A percentile compares a stretch with the other conserved stretches of the same genome.
phyloP scores from a whole-genome alignment of 2,329 filamentous ascomycete species.

The Exophiala xenobiotica region DNA sequence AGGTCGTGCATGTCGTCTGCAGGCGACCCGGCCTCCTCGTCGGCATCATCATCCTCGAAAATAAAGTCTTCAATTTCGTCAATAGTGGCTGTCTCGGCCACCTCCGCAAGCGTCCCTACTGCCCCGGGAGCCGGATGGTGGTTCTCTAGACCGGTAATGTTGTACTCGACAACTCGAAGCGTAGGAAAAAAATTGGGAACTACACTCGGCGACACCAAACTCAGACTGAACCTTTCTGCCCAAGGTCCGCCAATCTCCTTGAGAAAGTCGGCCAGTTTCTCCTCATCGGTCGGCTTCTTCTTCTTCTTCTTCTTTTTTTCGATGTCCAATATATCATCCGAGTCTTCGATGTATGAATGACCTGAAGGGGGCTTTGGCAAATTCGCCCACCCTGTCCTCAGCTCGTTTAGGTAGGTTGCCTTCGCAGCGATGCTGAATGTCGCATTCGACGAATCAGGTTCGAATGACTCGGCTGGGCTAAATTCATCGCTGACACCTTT shows the following conservation, averaged over 20 bases:
- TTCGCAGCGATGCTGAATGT: conserved; percentile 65
- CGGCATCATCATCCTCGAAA: conserved; percentile 38
- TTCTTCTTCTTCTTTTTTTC: conserved; percentile 40
- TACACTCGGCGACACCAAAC: conserved; percentile 79
- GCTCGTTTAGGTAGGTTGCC: conserved; percentile 74
- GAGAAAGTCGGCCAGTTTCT: conserved; percentile 55
- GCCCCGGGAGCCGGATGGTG: conserved; percentile 23
- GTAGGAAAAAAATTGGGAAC: conserved; percentile 92
- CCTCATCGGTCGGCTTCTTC: conserved; percentile 50
- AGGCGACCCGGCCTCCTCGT: too few species aligned
- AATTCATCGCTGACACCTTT: conserved; percentile 48
- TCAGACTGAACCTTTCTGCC: conserved; percentile 80
- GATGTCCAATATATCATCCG: neutral
- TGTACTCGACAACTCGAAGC: conserved; percentile 89
- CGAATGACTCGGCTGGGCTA: conserved; percentile 19
- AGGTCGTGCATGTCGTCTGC: conserved; percentile 46
- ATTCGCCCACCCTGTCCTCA: conserved; percentile 74
- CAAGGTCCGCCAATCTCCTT: conserved; percentile 74
- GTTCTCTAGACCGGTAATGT: conserved; percentile 73
- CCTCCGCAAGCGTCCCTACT: conserved; percentile 18
- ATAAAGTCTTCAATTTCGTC: conserved; percentile 5
- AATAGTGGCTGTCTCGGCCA: neutral
- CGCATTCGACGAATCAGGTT: conserved; percentile 34
- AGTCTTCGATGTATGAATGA: conserved; percentile 17
- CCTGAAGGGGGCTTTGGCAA: conserved; percentile 59